phyloP scores from a whole-genome alignment of 371 early-diverging fungal genomes.

The Synchytrium microbalum region DNA sequence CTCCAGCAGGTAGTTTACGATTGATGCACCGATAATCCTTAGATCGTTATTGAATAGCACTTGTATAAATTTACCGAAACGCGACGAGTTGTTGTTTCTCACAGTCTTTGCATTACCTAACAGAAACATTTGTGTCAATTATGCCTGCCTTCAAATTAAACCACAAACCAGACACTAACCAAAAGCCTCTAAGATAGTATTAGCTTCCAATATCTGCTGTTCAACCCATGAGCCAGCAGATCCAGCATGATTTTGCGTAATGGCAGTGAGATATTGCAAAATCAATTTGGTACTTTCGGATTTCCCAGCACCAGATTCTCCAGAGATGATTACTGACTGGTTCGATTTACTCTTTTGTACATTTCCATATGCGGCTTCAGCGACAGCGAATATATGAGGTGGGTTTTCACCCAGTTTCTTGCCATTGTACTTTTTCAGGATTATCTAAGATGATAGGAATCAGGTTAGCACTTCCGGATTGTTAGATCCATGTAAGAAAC shows the following conservation, averaged over 20 bases:
- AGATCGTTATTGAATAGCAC: conserved; percentile 41
- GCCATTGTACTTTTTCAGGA: conserved; percentile 29
- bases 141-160: conserved; percentile 7
- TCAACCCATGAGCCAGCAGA: conserved; percentile 40
- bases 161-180: conserved; percentile 24
- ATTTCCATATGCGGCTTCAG: conserved; percentile 45
- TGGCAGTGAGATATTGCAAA: conserved; percentile 32
- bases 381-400: conserved; percentile 61
- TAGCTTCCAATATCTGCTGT: conserved; percentile 47
- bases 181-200: conserved; percentile 61
- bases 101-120: conserved; percentile 57
- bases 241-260: conserved; percentile 19
- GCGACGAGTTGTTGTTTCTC: conserved; percentile 52
- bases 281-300: conserved; percentile 42
- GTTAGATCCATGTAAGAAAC: neutral
- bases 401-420: conserved; percentile 36
- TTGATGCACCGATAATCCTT: conserved; percentile 39
- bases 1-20: conserved; percentile 54
- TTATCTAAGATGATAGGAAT: conserved; percentile 5
- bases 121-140: conserved; percentile 4
- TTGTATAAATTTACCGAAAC: conserved; percentile 57
- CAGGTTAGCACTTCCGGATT: neutral
- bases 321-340: conserved; percentile 61
- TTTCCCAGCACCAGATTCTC: conserved; percentile 57
- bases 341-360: conserved; percentile 35